Conservation (phyloP, 2,329 filamentous ascomycete genomes). For the Pyricularia sp. region DNA sequence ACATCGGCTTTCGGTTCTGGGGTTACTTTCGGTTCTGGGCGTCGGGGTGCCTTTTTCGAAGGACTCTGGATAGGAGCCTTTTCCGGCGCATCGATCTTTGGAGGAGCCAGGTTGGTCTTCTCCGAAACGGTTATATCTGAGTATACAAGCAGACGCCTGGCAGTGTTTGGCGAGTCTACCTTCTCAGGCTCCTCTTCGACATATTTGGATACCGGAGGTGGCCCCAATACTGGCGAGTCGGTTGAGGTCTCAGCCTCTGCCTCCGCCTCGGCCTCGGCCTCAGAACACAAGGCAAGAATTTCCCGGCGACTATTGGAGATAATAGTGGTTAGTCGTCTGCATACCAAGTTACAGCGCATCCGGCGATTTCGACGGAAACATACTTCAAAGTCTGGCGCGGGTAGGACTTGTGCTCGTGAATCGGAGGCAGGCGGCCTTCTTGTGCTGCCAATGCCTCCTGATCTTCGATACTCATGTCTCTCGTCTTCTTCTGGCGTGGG, state of each 20-base stretch:
- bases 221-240: slow-evolving; percentile 61
- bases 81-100: neutral
- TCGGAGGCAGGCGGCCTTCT: slow-evolving; percentile 53
- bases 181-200: slow-evolving; percentile 48
- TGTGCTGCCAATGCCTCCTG: slow-evolving; percentile 37
- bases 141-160: neutral
- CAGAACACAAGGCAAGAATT: slow-evolving; percentile 47
- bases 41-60: neutral
- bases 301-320: slow-evolving; percentile 41
- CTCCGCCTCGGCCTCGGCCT: slow-evolving; percentile 16
- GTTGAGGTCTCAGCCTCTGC: slow-evolving; percentile 28
- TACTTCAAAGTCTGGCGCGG: slow-evolving; percentile 62
- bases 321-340: slow-evolving; percentile 18
- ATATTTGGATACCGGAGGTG: slow-evolving; percentile 49
- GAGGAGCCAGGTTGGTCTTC: neutral
- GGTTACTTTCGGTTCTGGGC: neutral
- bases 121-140: neutral
- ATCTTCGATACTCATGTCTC: slow-evolving; percentile 33
- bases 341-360: neutral
- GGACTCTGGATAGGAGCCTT: neutral
- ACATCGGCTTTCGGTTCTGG: neutral
- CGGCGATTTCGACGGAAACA: slow-evolving; percentile 16
- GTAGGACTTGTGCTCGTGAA: slow-evolving; percentile 60
- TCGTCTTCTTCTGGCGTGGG: slow-evolving; percentile 45
- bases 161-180: slow-evolving; percentile 33